phyloP scores from a whole-genome alignment of 805 yeast species.

The Nakazawaea populi region DNA sequence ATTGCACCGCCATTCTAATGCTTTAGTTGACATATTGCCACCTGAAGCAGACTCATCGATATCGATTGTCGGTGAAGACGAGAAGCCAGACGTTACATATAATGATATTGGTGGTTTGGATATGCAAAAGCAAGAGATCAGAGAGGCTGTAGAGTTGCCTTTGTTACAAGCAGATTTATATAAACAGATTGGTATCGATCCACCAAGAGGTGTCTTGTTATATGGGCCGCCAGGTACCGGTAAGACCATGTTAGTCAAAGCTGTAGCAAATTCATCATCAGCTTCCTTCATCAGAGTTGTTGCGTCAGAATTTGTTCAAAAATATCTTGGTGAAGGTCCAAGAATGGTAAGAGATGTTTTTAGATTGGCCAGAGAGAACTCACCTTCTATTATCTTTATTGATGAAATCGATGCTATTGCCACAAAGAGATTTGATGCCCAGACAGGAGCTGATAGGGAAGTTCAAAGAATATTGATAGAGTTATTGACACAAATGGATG shows the following conservation, averaged over 20 bases:
- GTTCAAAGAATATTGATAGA: constrained; percentile 97
- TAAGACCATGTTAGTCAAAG: constrained; percentile 97
- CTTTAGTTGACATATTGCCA: constrained; percentile 93
- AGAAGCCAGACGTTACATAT: constrained; percentile 87
- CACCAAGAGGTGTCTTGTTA: constrained; percentile 94
- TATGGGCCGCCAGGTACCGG: constrained; percentile 99
- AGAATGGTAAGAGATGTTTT: constrained; percentile 99
- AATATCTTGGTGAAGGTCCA: constrained; percentile 98
- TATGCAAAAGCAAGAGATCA: constrained; percentile 98
- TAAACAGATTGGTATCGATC: constrained; percentile 97
- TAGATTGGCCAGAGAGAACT: constrained; percentile 93
- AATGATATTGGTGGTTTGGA: constrained; percentile 99
- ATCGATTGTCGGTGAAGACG: constrained; percentile 90
- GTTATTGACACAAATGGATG: constrained; percentile 97
- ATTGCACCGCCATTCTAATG: constrained; percentile 96
- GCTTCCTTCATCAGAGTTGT: constrained; percentile 95
- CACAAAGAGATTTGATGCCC: constrained; percentile 98
- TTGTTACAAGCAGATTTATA: constrained; percentile 92
- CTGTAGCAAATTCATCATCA: constrained; percentile 94
- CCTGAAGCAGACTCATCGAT: constrained; percentile 98
- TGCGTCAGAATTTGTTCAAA: constrained; percentile 97
- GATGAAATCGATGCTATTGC: constrained; percentile 99
- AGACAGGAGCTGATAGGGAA: constrained; percentile 99
- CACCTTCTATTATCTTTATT: constrained; percentile 94
- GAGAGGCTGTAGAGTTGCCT: constrained; percentile 98